phyloP scores from a whole-genome alignment of 129 eudicot species.

The Tagetes erecta region DNA sequence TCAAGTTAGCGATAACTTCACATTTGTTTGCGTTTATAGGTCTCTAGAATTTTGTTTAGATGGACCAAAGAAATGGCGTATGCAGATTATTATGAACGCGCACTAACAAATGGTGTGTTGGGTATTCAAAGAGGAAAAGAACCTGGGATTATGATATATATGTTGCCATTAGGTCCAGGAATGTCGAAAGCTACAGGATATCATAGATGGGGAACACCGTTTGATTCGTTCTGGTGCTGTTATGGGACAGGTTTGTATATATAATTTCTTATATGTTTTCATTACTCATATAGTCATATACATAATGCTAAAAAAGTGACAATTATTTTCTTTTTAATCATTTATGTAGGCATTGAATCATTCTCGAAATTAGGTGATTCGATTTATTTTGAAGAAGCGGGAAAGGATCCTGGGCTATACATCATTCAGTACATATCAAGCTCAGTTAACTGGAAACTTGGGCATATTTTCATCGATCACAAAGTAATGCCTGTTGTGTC shows the following conservation, averaged over 20 bases:
- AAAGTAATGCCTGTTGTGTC: slow-evolving; percentile 66
- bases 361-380: slow-evolving; percentile 95
- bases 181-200: slow-evolving; percentile 69
- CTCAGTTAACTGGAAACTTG: slow-evolving; percentile 67
- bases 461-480: slow-evolving; percentile 48
- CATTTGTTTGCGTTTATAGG: slow-evolving; percentile 41
- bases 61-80: slow-evolving; percentile 87
- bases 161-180: slow-evolving; percentile 82
- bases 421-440: slow-evolving; percentile 80
- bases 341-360: slow-evolving; percentile 71
- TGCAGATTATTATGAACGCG: slow-evolving; percentile 91
- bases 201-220: slow-evolving; percentile 81
- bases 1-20: neutral
- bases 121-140: slow-evolving; percentile 83
- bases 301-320: neutral
- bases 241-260: slow-evolving; percentile 76
- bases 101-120: slow-evolving; percentile 80
- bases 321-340: neutral
- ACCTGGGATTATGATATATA: slow-evolving; percentile 91
- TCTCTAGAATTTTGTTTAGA: slow-evolving; percentile 79
- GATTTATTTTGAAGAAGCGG: slow-evolving; percentile 80
- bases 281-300: neutral
- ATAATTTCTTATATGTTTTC: neutral
- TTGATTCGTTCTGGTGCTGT: slow-evolving; percentile 85
- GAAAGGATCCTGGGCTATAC: slow-evolving; percentile 56